Conservation (phyloP, 805 yeast species). For the Saccharomycopsis fodiens region DNA sequence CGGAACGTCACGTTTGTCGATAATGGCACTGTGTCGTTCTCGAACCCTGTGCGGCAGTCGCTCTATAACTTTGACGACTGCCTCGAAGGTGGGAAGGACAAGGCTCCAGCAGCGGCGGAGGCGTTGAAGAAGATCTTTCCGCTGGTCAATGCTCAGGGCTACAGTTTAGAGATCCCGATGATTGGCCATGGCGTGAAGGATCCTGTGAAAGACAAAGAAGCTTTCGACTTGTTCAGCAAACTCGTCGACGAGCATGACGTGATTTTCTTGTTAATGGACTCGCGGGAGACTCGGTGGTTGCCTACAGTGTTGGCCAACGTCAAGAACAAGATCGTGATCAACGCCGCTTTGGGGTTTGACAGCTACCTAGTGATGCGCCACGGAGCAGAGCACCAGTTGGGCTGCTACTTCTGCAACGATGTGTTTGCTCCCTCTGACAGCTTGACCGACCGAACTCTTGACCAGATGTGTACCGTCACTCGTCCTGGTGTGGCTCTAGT, state of each 20-base stretch:
- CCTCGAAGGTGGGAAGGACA: slow-evolving; percentile 61
- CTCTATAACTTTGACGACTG: slow-evolving; percentile 78
- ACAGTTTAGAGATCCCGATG: slow-evolving; percentile 80
- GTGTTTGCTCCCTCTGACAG: slow-evolving; percentile 92
- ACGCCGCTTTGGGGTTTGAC: slow-evolving; percentile 94
- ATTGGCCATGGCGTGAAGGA: slow-evolving; percentile 79
- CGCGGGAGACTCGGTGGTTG: slow-evolving; percentile 96
- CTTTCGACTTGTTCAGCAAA: slow-evolving; percentile 43
- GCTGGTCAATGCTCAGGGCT: slow-evolving; percentile 57
- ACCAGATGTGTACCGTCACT: slow-evolving; percentile 98
- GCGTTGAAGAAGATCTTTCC: slow-evolving; percentile 73
- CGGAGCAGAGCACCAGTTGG: slow-evolving; percentile 55
- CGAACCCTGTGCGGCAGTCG: slow-evolving; percentile 95
- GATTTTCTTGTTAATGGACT: slow-evolving; percentile 79
- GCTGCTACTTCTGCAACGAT: slow-evolving; percentile 95
- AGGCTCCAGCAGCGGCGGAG: slow-evolving; percentile 73
- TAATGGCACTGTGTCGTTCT: slow-evolving; percentile 79
- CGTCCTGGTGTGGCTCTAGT: slow-evolving; percentile 90
- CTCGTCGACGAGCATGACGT: slow-evolving; percentile 67
- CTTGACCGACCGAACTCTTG: slow-evolving; percentile 78
- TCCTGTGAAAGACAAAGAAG: slow-evolving; percentile 40
- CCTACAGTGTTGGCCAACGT: slow-evolving; percentile 79
- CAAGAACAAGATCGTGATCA: slow-evolving; percentile 65
- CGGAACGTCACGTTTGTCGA: slow-evolving; percentile 81
- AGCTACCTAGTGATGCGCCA: slow-evolving; percentile 92